A percentile compares a stretch with the other conserved stretches of the same genome.
Conservation (phyloP, 768 basidiomycete species). For the Russula ochroleuca region DNA sequence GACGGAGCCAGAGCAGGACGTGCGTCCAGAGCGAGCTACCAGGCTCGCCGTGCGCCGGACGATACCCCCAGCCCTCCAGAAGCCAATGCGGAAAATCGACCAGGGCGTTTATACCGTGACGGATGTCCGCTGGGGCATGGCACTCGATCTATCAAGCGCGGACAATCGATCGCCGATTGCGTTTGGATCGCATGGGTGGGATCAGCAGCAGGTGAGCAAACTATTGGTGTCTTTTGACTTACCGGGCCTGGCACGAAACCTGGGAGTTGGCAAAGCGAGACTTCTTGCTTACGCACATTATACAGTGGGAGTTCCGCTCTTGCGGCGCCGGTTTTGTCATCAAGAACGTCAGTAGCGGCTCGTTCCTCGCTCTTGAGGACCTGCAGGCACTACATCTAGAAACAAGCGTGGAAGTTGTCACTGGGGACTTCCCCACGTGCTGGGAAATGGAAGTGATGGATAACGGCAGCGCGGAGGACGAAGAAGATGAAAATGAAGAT, state of each 20-base stretch:
- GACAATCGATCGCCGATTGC: constrained; percentile 25
- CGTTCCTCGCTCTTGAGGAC: constrained; percentile 19
- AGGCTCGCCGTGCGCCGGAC: constrained; percentile 17
- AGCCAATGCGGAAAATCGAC: constrained; percentile 16
- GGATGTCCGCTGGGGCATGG: constrained; percentile 26
- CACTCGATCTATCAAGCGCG: constrained; percentile 26
- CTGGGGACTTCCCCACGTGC: constrained; percentile 25
- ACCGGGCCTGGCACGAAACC: background rate
- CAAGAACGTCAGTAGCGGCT: constrained; percentile 14
- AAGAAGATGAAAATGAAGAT: constrained; percentile 19
- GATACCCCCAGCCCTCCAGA: background rate
- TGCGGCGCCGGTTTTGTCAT: constrained; percentile 20
- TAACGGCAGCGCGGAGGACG: constrained; percentile 16
- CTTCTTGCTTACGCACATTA: background rate
- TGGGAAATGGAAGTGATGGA: constrained; percentile 28
- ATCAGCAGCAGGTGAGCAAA: constrained; percentile 26
- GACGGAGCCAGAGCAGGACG: constrained; percentile 3
- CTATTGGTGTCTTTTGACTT: background rate
- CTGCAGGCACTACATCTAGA: constrained; percentile 9
- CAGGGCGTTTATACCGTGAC: constrained; percentile 25
- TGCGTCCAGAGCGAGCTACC: constrained; percentile 17
- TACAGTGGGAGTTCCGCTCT: constrained; percentile 22
- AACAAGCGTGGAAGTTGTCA: constrained; percentile 5
- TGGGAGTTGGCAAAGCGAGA: background rate
- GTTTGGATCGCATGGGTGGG: constrained; percentile 27